phyloP scores from a whole-genome alignment of 345 rosid genomes.

The Rhodamnia argentea region DNA sequence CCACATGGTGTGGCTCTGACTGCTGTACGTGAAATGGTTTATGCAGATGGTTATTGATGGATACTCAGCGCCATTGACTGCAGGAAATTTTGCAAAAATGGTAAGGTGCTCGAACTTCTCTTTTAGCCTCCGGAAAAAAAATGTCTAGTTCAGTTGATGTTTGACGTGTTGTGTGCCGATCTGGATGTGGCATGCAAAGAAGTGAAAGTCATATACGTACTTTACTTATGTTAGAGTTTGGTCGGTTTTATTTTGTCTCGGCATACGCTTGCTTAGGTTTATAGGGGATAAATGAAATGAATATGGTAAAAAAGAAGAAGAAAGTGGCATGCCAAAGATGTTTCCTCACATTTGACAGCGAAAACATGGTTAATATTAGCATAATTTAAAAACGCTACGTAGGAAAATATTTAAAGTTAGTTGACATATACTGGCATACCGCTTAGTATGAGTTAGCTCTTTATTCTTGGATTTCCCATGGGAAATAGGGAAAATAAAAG shows the following conservation, averaged over 20 bases:
- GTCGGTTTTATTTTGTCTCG: not conserved
- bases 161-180: not conserved
- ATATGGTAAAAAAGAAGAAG: not conserved
- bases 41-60: constrained; percentile 76
- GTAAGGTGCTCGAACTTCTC: constrained; percentile 72
- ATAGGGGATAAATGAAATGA: not conserved
- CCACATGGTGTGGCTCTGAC: not conserved
- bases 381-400: not conserved
- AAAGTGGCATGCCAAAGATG: not conserved
- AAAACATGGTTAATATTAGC: not conserved
- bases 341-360: not conserved
- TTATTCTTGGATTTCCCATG: not conserved
- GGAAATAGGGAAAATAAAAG: not conserved
- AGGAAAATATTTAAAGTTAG: not conserved
- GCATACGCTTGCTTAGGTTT: not conserved
- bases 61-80: constrained; percentile 83
- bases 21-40: not conserved
- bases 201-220: not conserved
- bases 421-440: not conserved
- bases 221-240: not conserved
- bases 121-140: not conserved
- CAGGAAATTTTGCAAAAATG: constrained; percentile 87
- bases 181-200: not conserved
- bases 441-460: not conserved
- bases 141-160: not conserved